Percentiles rank a stretch among this genome's conserved stretches.
Conservation (phyloP, 1,284 basidiomycete species). For the Tranzscheliella williamsii region DNA sequence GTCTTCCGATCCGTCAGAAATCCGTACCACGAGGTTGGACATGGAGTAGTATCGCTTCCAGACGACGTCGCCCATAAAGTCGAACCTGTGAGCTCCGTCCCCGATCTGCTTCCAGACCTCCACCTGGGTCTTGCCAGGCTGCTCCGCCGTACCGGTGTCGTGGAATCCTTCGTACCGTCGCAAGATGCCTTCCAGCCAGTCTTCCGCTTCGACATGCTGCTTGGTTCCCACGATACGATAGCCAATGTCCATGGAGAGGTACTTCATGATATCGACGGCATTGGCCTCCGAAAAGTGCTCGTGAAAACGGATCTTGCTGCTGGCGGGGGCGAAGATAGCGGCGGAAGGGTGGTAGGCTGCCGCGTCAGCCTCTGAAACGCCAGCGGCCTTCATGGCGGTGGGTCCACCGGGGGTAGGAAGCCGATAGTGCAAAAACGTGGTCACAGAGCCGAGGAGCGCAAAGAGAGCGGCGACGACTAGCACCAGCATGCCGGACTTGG, state of each 20-base stretch:
- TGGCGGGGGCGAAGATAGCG: constrained; percentile 9
- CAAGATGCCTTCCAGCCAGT: constrained; percentile 77
- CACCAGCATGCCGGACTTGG: constrained; percentile 33
- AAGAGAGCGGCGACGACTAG: constrained; percentile 19
- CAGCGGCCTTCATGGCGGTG: constrained; percentile 20
- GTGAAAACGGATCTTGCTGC: constrained; percentile 15
- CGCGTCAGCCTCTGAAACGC: constrained; percentile 22
- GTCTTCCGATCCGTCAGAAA: constrained; percentile 76
- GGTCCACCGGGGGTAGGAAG: constrained; percentile 48
- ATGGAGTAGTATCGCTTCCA: constrained; percentile 89
- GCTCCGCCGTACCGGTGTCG: constrained; percentile 30
- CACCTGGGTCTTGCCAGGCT: constrained; percentile 46
- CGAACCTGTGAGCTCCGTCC: constrained; percentile 57
- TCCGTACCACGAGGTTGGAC: constrained; percentile 82
- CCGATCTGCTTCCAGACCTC: constrained; percentile 59
- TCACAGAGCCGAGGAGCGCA: constrained; percentile 27
- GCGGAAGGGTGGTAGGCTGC: constrained; percentile 29
- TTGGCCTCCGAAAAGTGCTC: constrained; percentile 52
- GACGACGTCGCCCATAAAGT: constrained; percentile 66
- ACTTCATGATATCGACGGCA: constrained; percentile 50
- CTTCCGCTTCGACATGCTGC: constrained; percentile 82
- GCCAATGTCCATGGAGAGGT: constrained; percentile 74
- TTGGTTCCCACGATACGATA: constrained; percentile 88
- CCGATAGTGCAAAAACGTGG: constrained; percentile 51
- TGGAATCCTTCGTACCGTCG: constrained; percentile 64